Evolutionary conservation across 345 rosid species (phyloP).

Genomic region (Eucalyptus microcorys): DNA sequence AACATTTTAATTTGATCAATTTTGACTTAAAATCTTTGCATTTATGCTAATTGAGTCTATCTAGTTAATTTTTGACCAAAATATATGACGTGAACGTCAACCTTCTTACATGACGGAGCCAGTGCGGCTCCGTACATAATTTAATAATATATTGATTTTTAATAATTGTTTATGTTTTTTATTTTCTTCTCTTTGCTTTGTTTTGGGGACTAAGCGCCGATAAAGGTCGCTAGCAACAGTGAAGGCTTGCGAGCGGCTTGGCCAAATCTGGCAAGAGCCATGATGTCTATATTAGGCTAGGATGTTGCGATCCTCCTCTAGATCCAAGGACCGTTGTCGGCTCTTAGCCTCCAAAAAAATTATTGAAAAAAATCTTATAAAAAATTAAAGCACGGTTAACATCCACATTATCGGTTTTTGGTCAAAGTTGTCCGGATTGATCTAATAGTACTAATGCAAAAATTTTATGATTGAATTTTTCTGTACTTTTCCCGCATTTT

Average conservation of each 20-base stretch:
- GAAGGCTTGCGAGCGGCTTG: not conserved
- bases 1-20: no score
- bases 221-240: not conserved
- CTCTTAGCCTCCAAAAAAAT: not conserved
- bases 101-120: fast-evolving
- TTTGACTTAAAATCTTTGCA: not conserved
- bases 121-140: fast-evolving
- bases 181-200: no score
- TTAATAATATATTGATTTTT: no score
- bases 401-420: fast-evolving
- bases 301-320: not conserved
- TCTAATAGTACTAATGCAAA: no score
- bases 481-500: fast-evolving
- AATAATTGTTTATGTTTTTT: not conserved
- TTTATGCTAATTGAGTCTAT: not conserved
- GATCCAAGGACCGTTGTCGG: not conserved
- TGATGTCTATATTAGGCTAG: not conserved
- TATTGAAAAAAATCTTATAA: no score
- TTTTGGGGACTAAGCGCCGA: fast-evolving
- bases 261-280: not conserved
- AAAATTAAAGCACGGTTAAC: no score
- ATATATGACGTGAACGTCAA: fast-evolving
- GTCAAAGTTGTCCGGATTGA: not conserved
- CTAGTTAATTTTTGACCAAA: fast-evolving
- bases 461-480: no score